phyloP scores from a whole-genome alignment of 2,329 filamentous ascomycete species.

The Nemania abortiva region DNA sequence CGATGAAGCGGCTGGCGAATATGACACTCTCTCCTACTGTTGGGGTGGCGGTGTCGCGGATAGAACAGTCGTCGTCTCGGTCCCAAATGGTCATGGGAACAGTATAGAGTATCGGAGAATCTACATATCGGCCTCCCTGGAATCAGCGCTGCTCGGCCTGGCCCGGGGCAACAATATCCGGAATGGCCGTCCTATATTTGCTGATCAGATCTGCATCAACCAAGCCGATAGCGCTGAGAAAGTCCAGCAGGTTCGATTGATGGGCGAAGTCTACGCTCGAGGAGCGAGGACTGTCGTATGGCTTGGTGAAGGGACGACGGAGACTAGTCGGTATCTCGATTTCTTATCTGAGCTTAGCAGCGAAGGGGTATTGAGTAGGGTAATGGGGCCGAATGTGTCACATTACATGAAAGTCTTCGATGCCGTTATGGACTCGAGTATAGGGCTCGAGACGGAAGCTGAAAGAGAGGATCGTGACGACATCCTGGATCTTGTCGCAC shows the following conservation, averaged over 20 bases:
- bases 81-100: slow-evolving; percentile 28
- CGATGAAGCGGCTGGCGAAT: slow-evolving; percentile 36
- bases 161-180: slow-evolving; percentile 31
- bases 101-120: slow-evolving; percentile 34
- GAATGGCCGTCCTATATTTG: slow-evolving; percentile 33
- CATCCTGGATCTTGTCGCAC: slow-evolving; percentile 44
- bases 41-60: slow-evolving; percentile 47
- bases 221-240: slow-evolving; percentile 39
- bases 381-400: slow-evolving; percentile 44
- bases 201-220: slow-evolving; percentile 45
- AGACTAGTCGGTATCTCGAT: slow-evolving; percentile 30
- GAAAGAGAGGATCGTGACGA: slow-evolving; percentile 47
- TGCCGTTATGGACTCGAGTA: slow-evolving; percentile 47
- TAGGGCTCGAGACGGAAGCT: slow-evolving; percentile 36
- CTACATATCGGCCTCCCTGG: slow-evolving; percentile 49
- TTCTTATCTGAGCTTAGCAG: slow-evolving; percentile 28
- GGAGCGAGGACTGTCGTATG: slow-evolving; percentile 36
- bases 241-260: slow-evolving; percentile 38
- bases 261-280: slow-evolving; percentile 39
- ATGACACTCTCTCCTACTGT: slow-evolving; percentile 51
- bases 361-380: slow-evolving; percentile 29
- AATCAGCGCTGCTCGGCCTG: slow-evolving; percentile 47
- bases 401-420: slow-evolving; percentile 48
- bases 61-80: slow-evolving; percentile 45
- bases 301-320: slow-evolving; percentile 30